Base-by-base conservation (phyloP, 106 monocot genomes). In the Iris macrosiphon region DNA sequence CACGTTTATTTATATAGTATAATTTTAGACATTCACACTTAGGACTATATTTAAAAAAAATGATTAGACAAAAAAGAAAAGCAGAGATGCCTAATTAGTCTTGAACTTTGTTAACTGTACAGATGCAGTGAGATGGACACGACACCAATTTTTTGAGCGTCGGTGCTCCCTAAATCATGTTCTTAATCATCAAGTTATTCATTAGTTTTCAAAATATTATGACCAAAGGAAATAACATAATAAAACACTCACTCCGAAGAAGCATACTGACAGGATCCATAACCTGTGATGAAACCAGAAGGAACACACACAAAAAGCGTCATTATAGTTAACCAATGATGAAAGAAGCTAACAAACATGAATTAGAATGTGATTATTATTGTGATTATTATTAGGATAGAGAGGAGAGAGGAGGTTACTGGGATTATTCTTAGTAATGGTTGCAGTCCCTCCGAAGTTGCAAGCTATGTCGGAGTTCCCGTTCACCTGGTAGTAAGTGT, bases 401-500 rank as follows among this genome's bases (percentile, higher is more conserved):
- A 5, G 25, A 48, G 45, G 3, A 27, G 26, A 51, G 4, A 35
- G 11, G 14, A 0, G 21, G 17, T 13, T 74, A 96, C 96, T 96
- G 35, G 96, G 96, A 59, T 96, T 72, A 8, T 57, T 72, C 11
- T 43, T 72, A 12, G 63, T 77, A 67, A 90, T 43, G 26, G 62
- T 31, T 1, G 80, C 89, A 7, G 82, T 65, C 51, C 96, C 96
- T 26, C 96, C 96, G 62, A 96, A 96, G 67, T 83, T 77, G 62
- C 96, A 96, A 7, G 90, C 96, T 14, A 96, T 72, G 63, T 90
- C 90, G 44, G 76, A 77, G 72, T 96, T 89, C 45, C 96, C 96
- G 44, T 83, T 96, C 79, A 90, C 83, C 82, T 96, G 96, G 61
- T 96, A 96, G 71, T 86, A 96, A 66, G 56, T 86, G 49, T 96